A percentile compares a stretch with the other conserved stretches of the same genome.
phyloP scores from a whole-genome alignment of 1,284 basidiomycete species.

The Cryptococcus sp. region DNA sequence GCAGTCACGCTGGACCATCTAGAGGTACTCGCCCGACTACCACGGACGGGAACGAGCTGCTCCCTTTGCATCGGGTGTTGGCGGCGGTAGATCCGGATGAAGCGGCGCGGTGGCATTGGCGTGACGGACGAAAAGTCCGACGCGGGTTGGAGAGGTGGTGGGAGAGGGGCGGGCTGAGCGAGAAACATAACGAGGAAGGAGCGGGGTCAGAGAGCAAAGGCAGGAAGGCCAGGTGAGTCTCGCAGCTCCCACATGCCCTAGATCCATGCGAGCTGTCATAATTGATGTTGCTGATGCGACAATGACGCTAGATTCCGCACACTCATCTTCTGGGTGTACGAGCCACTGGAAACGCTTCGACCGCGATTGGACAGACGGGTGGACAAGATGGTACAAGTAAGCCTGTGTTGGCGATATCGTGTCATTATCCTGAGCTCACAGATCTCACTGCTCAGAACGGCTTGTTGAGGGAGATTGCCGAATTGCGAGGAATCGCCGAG shows the following conservation, averaged over 20 bases:
- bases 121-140: constrained; percentile 85
- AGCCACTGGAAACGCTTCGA: constrained; percentile 67
- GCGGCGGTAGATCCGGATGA: constrained; percentile 71
- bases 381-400: constrained; percentile 84
- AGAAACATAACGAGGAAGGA: constrained; percentile 49
- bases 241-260: neutral
- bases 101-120: constrained; percentile 91
- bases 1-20: constrained; percentile 4
- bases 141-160: constrained; percentile 78
- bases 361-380: constrained; percentile 76
- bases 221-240: constrained; percentile 22
- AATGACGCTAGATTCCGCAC: constrained; percentile 67
- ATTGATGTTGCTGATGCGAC: neutral
- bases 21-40: constrained; percentile 55
- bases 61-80: constrained; percentile 70
- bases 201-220: constrained; percentile 51
- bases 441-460: constrained; percentile 62
- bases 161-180: constrained; percentile 63
- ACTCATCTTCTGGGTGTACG: constrained; percentile 90
- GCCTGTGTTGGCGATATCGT: constrained; percentile 10
- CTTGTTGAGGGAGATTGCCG: constrained; percentile 76
- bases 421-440: constrained; percentile 3
- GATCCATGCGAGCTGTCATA: neutral
- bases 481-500: constrained; percentile 54
- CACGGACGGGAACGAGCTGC: constrained; percentile 56